These are phyloP conservation scores for Cercospora nicotianae DNA, from an alignment of 2,329 filamentous ascomycete species.

Conservation along the genomic window DNA sequence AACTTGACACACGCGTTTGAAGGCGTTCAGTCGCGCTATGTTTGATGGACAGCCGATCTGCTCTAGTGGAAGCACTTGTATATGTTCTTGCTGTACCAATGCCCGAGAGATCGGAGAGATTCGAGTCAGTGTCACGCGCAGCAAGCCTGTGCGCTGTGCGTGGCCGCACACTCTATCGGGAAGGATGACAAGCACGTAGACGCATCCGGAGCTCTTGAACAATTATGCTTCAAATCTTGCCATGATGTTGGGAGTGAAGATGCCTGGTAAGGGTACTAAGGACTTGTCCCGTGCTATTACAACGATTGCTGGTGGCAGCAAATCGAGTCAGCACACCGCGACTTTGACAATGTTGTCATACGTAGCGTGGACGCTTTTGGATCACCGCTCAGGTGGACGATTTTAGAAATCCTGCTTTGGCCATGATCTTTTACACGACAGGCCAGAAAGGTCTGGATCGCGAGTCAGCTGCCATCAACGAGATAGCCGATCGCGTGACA, in stretches of 20 bases:
- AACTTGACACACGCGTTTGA: background rate
- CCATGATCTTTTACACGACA: background rate
- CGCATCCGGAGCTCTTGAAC: background rate
- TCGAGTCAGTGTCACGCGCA: conserved; percentile 16
- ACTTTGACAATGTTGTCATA: conserved; percentile 3
- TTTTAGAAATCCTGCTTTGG: background rate
- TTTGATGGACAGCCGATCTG: conserved; percentile 20
- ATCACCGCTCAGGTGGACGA: background rate
- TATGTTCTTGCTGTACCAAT: background rate
- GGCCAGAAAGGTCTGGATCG: background rate
- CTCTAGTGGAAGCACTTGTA: background rate
- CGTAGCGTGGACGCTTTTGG: background rate
- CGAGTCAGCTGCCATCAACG: conserved; percentile 17
- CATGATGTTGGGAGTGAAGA: conserved; percentile 7
- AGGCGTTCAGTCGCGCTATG: background rate
- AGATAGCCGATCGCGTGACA: conserved; percentile 21
- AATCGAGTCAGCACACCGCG: conserved; percentile 20
- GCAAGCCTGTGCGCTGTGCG: background rate
- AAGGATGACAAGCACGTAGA: conserved; percentile 11
- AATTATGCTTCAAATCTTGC: background rate
- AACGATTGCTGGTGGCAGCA: conserved; percentile 9
- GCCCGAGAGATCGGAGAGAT: background rate
- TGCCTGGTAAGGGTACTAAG: background rate
- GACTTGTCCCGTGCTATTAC: conserved; percentile 2
- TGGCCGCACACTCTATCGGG: conserved; percentile 13